These are phyloP conservation scores for Stemphylium beticola DNA, from an alignment of 2,329 filamentous ascomycete species.

Conservation along the genomic window DNA sequence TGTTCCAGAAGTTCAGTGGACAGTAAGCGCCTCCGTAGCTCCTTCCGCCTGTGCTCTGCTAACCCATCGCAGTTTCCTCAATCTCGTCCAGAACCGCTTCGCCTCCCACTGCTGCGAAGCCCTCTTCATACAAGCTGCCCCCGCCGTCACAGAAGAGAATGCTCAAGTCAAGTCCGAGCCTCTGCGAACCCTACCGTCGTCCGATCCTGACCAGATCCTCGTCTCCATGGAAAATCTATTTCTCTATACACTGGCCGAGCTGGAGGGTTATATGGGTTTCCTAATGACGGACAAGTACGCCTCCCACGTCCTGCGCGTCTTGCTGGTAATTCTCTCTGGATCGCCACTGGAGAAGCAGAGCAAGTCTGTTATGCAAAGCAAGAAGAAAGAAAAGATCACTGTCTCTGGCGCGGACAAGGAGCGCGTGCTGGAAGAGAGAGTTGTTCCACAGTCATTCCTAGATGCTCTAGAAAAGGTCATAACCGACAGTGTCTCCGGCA, in stretches of 20 bases:
- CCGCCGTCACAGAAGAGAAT: conserved; percentile 76
- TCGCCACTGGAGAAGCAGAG: conserved; percentile 71
- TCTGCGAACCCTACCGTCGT: conserved; percentile 52
- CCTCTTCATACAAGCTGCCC: conserved; percentile 83
- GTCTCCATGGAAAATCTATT: conserved; percentile 84
- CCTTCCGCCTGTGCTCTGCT: conserved; percentile 6
- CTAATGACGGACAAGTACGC: conserved; percentile 88
- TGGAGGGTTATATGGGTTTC: conserved; percentile 83
- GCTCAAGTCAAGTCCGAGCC: conserved; percentile 55
- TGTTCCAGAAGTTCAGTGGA: conserved; percentile 84
- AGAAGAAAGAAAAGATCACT: conserved; percentile 84
- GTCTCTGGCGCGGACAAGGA: conserved; percentile 55
- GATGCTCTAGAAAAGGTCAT: conserved; percentile 83
- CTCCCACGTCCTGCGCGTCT: conserved; percentile 85
- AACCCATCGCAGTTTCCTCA: conserved; percentile 67
- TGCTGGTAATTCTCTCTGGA: conserved; percentile 85
- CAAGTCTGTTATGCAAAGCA: conserved; percentile 83
- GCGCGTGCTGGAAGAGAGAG: conserved; percentile 46
- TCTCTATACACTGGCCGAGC: conserved; percentile 80
- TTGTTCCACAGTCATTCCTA: conserved; percentile 80
- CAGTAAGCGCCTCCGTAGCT: conserved; percentile 59
- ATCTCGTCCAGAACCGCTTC: conserved; percentile 92
- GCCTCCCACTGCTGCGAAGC: conserved; percentile 97
- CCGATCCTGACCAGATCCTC: conserved; percentile 57
- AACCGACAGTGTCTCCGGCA: conserved; percentile 71